Evolutionary conservation across 2,329 filamentous ascomycete species (phyloP).

Genomic region (Leptographium flavum): DNA sequence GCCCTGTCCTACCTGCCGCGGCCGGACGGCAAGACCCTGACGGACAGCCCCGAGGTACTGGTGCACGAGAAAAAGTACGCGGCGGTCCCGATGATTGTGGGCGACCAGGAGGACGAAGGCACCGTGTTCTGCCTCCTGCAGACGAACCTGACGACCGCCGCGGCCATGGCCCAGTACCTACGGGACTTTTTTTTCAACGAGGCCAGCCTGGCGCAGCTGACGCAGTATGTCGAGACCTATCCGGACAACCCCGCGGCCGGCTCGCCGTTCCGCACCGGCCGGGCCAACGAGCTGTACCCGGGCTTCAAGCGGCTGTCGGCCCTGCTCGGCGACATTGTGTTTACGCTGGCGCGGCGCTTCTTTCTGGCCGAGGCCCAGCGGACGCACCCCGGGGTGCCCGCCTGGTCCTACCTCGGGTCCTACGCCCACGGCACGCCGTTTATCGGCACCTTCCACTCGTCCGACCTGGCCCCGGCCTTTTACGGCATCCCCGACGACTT

Average conservation of each 20-base stretch:
- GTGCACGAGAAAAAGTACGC: constrained; percentile 32
- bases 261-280: constrained; percentile 56
- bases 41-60: constrained; percentile 47
- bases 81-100: constrained; percentile 40
- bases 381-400: constrained; percentile 41
- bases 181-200: constrained; percentile 41
- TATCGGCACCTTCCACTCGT: constrained; percentile 62
- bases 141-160: constrained; percentile 48
- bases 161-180: constrained; percentile 48
- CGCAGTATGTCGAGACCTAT: constrained; percentile 47
- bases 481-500: constrained; percentile 49
- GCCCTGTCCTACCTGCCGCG: constrained; percentile 62
- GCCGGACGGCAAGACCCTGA: constrained; percentile 51
- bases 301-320: constrained; percentile 66
- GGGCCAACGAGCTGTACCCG: constrained; percentile 59
- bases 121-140: constrained; percentile 61
- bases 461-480: constrained; percentile 56
- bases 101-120: constrained; percentile 69
- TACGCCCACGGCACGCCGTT: constrained; percentile 60
- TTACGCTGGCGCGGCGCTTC: constrained; percentile 55
- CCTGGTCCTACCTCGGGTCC: constrained; percentile 62
- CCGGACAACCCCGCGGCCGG: constrained; percentile 40
- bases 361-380: constrained; percentile 37
- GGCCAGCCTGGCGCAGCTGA: constrained; percentile 35
- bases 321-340: constrained; percentile 60